Conservation (phyloP, 208 protist genomes). For the Trypanosoma platydactyli region DNA sequence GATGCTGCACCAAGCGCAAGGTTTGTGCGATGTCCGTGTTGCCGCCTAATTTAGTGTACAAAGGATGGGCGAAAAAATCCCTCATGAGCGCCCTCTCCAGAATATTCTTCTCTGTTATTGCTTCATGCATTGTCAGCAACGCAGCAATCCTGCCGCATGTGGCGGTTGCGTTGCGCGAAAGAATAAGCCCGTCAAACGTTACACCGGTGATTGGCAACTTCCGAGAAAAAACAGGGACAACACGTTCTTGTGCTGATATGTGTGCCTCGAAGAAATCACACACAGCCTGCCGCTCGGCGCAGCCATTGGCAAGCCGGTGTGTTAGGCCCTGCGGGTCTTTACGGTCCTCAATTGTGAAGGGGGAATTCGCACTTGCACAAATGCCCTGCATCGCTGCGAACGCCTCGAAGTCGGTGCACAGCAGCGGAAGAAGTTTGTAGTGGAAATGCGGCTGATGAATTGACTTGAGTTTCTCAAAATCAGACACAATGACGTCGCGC, state of each 20-base stretch:
- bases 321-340: constrained; percentile 53
- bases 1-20: constrained; percentile 32
- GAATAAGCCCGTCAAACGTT: constrained; percentile 59
- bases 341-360: constrained; percentile 67
- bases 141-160: constrained; percentile 27
- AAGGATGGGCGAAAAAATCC: constrained; percentile 51
- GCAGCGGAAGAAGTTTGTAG: constrained; percentile 81
- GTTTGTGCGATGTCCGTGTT: constrained; percentile 26
- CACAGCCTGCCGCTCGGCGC: constrained; percentile 42
- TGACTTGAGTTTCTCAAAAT: constrained; percentile 52
- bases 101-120: constrained; percentile 39
- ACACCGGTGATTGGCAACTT: constrained; percentile 56
- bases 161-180: constrained; percentile 21
- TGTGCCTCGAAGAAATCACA: constrained; percentile 65
- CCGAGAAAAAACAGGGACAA: constrained; percentile 43
- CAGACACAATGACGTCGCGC: constrained; percentile 61
- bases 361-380: constrained; percentile 50
- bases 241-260: constrained; percentile 41
- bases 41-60: constrained; percentile 42
- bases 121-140: constrained; percentile 59
- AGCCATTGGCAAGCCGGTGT: constrained; percentile 47
- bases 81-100: constrained; percentile 55
- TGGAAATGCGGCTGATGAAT: constrained; percentile 78
- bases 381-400: constrained; percentile 73
- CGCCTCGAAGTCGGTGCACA: constrained; percentile 58